A percentile compares a stretch with the other conserved stretches of the same genome.
Conservation (phyloP, 108 stramenopile species). For the Nitzschia palea region DNA sequence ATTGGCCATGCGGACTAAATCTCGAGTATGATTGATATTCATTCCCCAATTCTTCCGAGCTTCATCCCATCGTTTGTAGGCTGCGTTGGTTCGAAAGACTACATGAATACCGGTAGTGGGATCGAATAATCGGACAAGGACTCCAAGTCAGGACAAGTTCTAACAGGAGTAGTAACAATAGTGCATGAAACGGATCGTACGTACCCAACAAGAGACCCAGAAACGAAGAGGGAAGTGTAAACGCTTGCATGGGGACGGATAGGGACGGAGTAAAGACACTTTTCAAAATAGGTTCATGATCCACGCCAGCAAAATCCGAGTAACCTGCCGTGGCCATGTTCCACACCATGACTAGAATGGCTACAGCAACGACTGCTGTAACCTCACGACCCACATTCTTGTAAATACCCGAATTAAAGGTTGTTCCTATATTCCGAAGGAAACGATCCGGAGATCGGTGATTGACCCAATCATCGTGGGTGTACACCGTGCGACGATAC, state of each 20-base stretch:
- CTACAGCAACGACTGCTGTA: constrained; percentile 36
- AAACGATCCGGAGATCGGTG: constrained; percentile 69
- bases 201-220: constrained; percentile 73
- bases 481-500: constrained; percentile 74
- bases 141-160: neutral
- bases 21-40: constrained; percentile 81
- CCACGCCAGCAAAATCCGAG: constrained; percentile 51
- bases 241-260: constrained; percentile 60
- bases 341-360: constrained; percentile 48
- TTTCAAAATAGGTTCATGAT: constrained; percentile 38
- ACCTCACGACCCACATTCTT: constrained; percentile 63
- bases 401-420: constrained; percentile 57
- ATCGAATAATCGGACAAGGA: neutral
- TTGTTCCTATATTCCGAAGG: constrained; percentile 44
- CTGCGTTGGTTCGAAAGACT: constrained; percentile 73
- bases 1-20: constrained; percentile 63
- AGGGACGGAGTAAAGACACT: constrained; percentile 36
- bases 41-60: constrained; percentile 84
- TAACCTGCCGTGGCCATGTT: constrained; percentile 61
- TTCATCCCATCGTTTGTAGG: constrained; percentile 79
- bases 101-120: neutral
- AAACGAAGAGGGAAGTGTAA: constrained; percentile 61
- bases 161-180: neutral
- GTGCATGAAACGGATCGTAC: constrained; percentile 6
- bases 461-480: constrained; percentile 71